Percentiles rank a stretch among this genome's conserved stretches.
These are phyloP conservation scores for Colletotrichum horii DNA, from an alignment of 2,329 filamentous ascomycete genomes.

Conservation along the genomic window DNA sequence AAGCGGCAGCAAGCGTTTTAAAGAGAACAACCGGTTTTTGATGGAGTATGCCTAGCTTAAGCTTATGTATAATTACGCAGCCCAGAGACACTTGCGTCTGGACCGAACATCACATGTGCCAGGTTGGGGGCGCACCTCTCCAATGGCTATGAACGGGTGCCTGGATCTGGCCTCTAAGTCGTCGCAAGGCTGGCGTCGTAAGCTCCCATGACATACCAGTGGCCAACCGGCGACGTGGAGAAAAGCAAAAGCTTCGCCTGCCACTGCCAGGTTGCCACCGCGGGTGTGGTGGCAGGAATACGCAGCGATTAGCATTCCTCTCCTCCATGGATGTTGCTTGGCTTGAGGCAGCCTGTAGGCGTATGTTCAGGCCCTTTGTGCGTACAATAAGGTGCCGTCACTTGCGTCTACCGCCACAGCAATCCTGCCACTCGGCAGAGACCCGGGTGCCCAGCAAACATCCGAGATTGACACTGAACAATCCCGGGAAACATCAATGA, in stretches of 20 bases:
- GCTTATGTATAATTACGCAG: conserved; percentile 21
- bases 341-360: neutral
- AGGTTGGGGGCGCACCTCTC: neutral
- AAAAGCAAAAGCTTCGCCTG: conserved; percentile 9
- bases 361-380: neutral
- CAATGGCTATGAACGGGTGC: conserved; percentile 11
- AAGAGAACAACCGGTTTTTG: neutral
- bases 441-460: neutral
- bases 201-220: conserved; percentile 8
- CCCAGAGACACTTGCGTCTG: neutral
- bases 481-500: neutral
- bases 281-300: neutral
- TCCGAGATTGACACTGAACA: neutral
- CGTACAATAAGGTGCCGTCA: neutral
- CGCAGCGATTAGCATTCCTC: neutral
- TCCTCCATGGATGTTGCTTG: conserved; percentile 9
- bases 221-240: conserved; percentile 4
- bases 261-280: conserved; percentile 1
- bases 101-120: conserved; percentile 17
- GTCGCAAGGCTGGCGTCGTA: conserved; percentile 21
- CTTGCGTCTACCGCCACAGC: neutral
- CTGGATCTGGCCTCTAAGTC: conserved; percentile 16
- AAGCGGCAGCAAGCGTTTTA: neutral
- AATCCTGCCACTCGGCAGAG: conserved; percentile 8
- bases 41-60: neutral